Base-by-base conservation (phyloP, 1,284 basidiomycete species). In the Irpex lacteus region DNA sequence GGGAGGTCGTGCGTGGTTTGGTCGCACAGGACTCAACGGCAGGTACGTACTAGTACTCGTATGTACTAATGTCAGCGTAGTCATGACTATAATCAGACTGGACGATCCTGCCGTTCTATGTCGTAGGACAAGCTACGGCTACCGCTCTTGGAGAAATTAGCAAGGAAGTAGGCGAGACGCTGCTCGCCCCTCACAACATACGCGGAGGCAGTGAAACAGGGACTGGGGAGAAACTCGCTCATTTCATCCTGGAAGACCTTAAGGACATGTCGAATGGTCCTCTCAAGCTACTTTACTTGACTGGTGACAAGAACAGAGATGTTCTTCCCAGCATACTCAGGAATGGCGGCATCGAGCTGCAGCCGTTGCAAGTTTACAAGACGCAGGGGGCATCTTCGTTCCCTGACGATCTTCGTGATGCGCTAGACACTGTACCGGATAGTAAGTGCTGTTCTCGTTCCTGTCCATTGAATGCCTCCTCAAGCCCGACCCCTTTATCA, bases 281-380 rank as follows among this genome's bases (percentile, higher is more conserved):
- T 19, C 52, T 47, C 50, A 78, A 70, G 47, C 69, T 94, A 60
- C 73, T 95, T 8, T 93, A 91, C 72, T 80, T 95, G 6, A 90
- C 85, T 4, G 92, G 92, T 13, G 92, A 94, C 79, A 94, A 93
- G 79, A 94, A 91, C 65, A 80, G 85, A 15, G 90, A 93, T 67
- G 88, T 85, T 0, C 73, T 94, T 1, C 78, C 85, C 0, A 76
- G 66, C 4, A 80, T 88, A 7, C 76, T 95, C 44, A 63, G 69
- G 0, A 77, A 77, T 0, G 81, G 77, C 0, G 79, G 79, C 0
- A 72, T 91, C 1, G 70, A 70, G 40, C 72, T 89, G 32, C 74
- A 80, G 13, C 67, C 78, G 15, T 69, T 91, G 15, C 82, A 89
- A 69, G 90, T 91, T 8, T 94, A 94, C 68, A 80, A 79, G 70